Percentiles rank a stretch among this genome's conserved stretches.
phyloP scores from a whole-genome alignment of 2,329 filamentous ascomycete species.

The Fonsecaea pedrosoi region DNA sequence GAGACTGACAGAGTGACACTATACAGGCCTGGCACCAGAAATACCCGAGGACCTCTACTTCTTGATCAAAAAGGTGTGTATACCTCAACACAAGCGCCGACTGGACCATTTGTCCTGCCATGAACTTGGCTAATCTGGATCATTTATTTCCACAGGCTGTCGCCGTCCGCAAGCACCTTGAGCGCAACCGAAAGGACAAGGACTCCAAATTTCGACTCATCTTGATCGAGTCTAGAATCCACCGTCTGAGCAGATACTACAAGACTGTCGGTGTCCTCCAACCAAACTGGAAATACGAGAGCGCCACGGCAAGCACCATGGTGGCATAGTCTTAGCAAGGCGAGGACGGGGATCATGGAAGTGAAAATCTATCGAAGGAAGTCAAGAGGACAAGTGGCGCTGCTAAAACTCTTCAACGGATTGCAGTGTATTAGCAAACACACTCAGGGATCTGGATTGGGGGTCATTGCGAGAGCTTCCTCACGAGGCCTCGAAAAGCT shows the following conservation, averaged over 20 bases:
- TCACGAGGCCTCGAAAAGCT: neutral
- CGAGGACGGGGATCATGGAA: neutral
- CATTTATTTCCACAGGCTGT: slow-evolving; percentile 71
- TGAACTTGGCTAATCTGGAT: neutral
- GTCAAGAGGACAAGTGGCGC: neutral
- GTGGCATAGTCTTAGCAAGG: slow-evolving; percentile 71
- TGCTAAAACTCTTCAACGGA: neutral
- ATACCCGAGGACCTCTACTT: slow-evolving; percentile 99
- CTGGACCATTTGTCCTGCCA: neutral
- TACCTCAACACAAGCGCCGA: neutral
- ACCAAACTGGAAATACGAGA: slow-evolving; percentile 99
- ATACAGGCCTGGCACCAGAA: slow-evolving; percentile 93
- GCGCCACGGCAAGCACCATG: slow-evolving; percentile 90
- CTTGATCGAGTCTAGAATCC: slow-evolving; percentile 99
- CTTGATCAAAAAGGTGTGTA: slow-evolving; percentile 97
- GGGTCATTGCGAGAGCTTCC: neutral
- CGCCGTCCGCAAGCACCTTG: slow-evolving; percentile 99
- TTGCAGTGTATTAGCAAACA: neutral
- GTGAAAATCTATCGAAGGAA: neutral
- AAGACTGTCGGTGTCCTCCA: slow-evolving; percentile 86
- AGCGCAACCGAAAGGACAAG: slow-evolving; percentile 99
- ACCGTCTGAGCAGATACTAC: slow-evolving; percentile 99
- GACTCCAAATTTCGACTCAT: slow-evolving; percentile 99
- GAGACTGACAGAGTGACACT: slow-evolving; percentile 87
- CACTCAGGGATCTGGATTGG: neutral